A percentile compares a stretch with the other conserved stretches of the same genome.
Conservation (phyloP, 805 yeast species). For the Priceomyces melissophilus region DNA sequence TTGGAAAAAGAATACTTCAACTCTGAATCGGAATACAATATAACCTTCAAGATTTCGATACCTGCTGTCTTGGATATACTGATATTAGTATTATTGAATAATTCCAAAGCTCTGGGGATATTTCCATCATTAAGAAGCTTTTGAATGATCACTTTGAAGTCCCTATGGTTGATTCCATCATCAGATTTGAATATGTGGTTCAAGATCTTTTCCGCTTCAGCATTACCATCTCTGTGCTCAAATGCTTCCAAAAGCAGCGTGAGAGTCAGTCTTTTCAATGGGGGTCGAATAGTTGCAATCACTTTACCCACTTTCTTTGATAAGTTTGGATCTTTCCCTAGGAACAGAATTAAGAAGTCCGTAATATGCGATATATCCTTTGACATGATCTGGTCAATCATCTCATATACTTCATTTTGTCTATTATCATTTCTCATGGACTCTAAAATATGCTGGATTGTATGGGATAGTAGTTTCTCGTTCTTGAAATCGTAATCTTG, state of each 20-base stretch:
- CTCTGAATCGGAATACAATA: neutral
- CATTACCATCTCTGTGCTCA: slow-evolving; percentile 21
- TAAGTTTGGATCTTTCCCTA: slow-evolving; percentile 9
- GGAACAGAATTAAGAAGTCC: slow-evolving; percentile 8
- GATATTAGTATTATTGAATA: slow-evolving; percentile 18
- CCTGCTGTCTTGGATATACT: slow-evolving; percentile 23
- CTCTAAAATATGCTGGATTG: neutral
- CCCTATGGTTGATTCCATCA: slow-evolving; percentile 23
- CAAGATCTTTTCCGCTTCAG: slow-evolving; percentile 26
- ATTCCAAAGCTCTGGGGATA: slow-evolving; percentile 19
- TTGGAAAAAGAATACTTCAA: slow-evolving; percentile 8
- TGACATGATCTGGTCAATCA: neutral
- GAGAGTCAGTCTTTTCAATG: slow-evolving; percentile 30
- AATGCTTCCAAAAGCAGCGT: slow-evolving; percentile 31
- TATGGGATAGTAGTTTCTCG: neutral
- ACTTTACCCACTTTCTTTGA: slow-evolving; percentile 15
- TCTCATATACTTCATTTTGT: neutral
- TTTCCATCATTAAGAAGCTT: slow-evolving; percentile 24
- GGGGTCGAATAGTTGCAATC: slow-evolving; percentile 22
- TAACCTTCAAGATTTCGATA: slow-evolving; percentile 18
- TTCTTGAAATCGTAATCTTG: neutral
- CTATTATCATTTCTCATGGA: neutral
- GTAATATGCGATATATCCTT: neutral
- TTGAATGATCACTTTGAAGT: slow-evolving; percentile 23
- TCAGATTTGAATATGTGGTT: slow-evolving; percentile 26